phyloP scores from a whole-genome alignment of 2,329 filamentous ascomycete species.

The Samsoniella hepiali region DNA sequence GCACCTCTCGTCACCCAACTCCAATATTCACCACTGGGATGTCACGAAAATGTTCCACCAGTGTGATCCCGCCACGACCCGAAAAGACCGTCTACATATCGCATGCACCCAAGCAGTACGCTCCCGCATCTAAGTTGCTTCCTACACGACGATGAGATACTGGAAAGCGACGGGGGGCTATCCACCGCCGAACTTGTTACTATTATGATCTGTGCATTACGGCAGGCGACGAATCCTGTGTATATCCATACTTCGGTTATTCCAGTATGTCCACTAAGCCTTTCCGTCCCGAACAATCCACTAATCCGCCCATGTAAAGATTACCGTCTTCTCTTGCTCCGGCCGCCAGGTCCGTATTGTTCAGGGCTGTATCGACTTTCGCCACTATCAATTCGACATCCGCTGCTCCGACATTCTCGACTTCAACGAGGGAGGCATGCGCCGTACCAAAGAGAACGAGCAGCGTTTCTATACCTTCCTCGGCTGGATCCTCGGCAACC shows the following conservation, averaged over 20 bases:
- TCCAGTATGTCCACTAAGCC: not conserved
- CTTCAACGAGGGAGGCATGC: not conserved
- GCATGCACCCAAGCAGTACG: not conserved
- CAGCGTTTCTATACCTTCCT: not conserved
- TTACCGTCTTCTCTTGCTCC: not conserved
- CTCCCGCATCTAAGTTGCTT: not conserved
- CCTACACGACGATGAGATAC: not conserved
- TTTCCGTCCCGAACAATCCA: not conserved
- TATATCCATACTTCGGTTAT: not conserved
- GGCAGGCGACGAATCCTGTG: not conserved
- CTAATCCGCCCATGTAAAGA: not conserved
- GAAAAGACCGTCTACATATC: not conserved
- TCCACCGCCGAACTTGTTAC: not conserved
- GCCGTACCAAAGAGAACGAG: not conserved
- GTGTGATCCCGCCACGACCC: not conserved
- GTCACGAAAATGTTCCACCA: not conserved
- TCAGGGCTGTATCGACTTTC: not conserved
- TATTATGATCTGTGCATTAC: not conserved
- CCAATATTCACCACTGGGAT: not conserved
- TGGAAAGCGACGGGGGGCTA: not conserved
- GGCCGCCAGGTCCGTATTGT: not conserved
- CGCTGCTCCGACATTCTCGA: not conserved
- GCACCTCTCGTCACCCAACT: not conserved
- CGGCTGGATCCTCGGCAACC: not conserved
- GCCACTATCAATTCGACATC: not conserved